Evolutionary conservation across 352 stramenopile species (phyloP), one percentile per base, ranked within the genome.

Genomic region (Phytophthora hibernalis): DNA sequence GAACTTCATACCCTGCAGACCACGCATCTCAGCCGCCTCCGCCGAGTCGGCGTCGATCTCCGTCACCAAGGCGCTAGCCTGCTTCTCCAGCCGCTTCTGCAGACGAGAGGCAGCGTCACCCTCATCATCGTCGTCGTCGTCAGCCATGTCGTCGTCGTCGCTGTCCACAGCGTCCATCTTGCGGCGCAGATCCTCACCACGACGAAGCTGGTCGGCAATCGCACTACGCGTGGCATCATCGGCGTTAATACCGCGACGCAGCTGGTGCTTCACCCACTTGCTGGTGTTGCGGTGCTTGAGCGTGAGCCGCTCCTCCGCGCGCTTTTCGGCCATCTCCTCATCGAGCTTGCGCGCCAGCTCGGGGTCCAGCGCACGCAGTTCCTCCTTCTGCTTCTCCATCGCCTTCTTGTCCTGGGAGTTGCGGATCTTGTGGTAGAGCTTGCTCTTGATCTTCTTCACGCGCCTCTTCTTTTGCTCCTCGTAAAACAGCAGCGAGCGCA

Each of bases 381-480:
- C 77, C 33, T 93, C 78, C 51, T 76, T 83, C 51, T 98, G 93
- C 42, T 92, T 93, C 26, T 97, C 89, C 59, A 95, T 83, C 10
- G 90, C 70, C 58, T 93, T 88, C 59, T 90, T 89, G 73, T 92
- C 77, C 65, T 98, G 89, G 53, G 92, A 90, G 75, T 99, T 99
- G 50, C 95, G 87, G 68, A 99, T 99, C 72, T 98, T 98, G 68
- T 98, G 92, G 85, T 99, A 99, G 30, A 98, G 94, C 71, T 99
- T 99, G 31, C 93, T 99, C 81, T 99, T 99, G 73, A 99, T 99
- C 80, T 99, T 99, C 82, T 99, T 99, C 26, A 99, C 96, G 30
- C 97, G 96, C 68, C 97, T 93, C 49, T 92, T 76, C 73, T 99
- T 99, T 77, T 99, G 93, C 79, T 99, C 97, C 44, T 99, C 93